Conservation (phyloP, 78 protist genomes). For the Dictyostelium brefeldianum region DNA sequence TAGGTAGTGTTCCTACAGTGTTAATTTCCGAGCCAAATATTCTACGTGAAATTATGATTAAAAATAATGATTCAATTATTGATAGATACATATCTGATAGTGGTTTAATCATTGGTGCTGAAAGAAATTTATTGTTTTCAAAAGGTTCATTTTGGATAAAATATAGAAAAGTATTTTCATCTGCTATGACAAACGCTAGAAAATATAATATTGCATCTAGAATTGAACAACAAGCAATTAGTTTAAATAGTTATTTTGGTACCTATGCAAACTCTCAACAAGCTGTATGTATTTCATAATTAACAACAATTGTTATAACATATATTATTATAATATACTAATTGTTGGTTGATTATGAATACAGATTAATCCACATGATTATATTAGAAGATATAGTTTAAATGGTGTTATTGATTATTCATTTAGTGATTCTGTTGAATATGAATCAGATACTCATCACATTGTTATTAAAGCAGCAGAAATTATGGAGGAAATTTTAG, state of each 20-base stretch:
- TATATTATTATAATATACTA: neutral
- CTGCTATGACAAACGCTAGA: conserved; percentile 69
- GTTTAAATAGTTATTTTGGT: conserved; percentile 40
- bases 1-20: conserved; percentile 78
- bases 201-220: conserved; percentile 48
- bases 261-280: conserved; percentile 30
- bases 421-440: conserved; percentile 58
- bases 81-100: conserved; percentile 72
- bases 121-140: conserved; percentile 63
- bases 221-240: conserved; percentile 72
- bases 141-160: conserved; percentile 74
- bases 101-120: conserved; percentile 55
- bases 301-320: neutral
- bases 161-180: conserved; percentile 54
- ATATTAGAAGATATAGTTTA: conserved; percentile 71
- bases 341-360: too few relatives aligned
- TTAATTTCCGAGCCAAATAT: conserved; percentile 58
- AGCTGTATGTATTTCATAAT: conserved; percentile 29
- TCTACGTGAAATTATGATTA: conserved; percentile 35
- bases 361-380: conserved; percentile 72
- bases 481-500: conserved; percentile 76
- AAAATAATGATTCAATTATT: conserved; percentile 35
- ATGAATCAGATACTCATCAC: conserved; percentile 67
- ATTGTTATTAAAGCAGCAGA: conserved; percentile 72
- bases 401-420: conserved; percentile 79